Conservation (phyloP, 1,284 basidiomycete genomes). For the Fomitopsis betulina region DNA sequence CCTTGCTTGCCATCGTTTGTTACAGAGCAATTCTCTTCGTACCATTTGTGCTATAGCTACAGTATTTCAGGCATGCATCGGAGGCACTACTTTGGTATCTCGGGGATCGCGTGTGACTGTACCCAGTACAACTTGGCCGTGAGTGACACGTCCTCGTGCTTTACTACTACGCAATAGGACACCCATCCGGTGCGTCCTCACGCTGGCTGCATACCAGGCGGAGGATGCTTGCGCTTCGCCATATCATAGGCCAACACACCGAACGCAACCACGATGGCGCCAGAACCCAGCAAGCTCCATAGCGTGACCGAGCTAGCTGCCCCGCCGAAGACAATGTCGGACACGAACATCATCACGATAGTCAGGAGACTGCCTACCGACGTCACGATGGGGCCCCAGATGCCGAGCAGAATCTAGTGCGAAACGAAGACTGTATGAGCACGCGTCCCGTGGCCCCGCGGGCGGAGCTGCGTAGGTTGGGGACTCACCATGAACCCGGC, state of each 20-base stretch:
- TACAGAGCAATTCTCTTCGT: constrained; percentile 7
- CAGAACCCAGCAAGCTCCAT: constrained; percentile 64
- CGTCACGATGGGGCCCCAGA: constrained; percentile 84
- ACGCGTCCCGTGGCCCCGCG: constrained; percentile 1
- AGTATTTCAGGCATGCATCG: constrained; percentile 17
- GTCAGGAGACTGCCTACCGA: constrained; percentile 82
- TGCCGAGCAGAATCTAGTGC: constrained; percentile 62
- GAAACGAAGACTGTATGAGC: constrained; percentile 7
- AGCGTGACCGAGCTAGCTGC: constrained; percentile 51
- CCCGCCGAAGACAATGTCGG: constrained; percentile 64
- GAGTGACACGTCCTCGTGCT: neutral
- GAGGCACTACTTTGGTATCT: neutral
- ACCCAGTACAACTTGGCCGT: neutral
- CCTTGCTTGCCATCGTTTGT: constrained; percentile 12
- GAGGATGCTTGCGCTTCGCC: constrained; percentile 27
- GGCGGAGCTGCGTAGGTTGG: neutral
- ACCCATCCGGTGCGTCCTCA: neutral
- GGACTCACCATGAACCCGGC: constrained; percentile 67
- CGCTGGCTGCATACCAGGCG: neutral
- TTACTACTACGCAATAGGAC: neutral
- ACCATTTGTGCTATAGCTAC: constrained; percentile 22
- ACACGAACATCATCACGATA: constrained; percentile 75
- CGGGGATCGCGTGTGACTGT: neutral
- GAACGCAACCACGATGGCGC: constrained; percentile 70
- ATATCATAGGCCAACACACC: constrained; percentile 70